Percentiles rank a stretch among this genome's conserved stretches.
These are phyloP conservation scores for Penicillium hesseltinei DNA, from an alignment of 2,329 filamentous ascomycete genomes.

Conservation along the genomic window DNA sequence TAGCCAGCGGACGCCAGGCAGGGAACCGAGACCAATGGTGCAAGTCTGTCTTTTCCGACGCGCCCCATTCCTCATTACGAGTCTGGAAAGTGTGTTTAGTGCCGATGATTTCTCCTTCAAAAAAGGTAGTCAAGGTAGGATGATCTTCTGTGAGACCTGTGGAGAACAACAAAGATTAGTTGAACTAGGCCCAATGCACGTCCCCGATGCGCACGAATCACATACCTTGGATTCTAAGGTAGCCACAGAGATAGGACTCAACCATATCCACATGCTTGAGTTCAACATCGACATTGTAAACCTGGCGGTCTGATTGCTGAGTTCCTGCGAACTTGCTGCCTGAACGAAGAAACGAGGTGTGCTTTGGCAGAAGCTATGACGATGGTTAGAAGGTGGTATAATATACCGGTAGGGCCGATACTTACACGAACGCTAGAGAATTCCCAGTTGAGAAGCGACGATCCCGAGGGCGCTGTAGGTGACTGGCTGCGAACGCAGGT, in stretches of 20 bases:
- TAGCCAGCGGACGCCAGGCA: constrained; percentile 75
- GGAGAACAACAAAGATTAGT: constrained; percentile 10
- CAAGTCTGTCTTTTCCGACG: constrained; percentile 84
- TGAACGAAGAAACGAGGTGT: constrained; percentile 80
- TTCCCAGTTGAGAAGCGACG: constrained; percentile 53
- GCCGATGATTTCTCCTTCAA: constrained; percentile 97
- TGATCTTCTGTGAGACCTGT: constrained; percentile 90
- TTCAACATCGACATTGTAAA: constrained; percentile 94
- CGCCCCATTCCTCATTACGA: constrained; percentile 85
- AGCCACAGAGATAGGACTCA: constrained; percentile 92
- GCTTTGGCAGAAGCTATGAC: constrained; percentile 67
- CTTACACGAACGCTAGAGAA: constrained; percentile 57
- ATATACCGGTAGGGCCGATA: constrained; percentile 8
- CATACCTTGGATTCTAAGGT: constrained; percentile 87
- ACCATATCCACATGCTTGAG: constrained; percentile 94
- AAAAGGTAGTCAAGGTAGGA: constrained; percentile 95
- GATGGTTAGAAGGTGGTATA: constrained; percentile 16
- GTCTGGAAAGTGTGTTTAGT: constrained; percentile 93
- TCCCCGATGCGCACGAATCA: constrained; percentile 8
- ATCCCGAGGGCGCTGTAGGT: constrained; percentile 34
- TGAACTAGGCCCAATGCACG: constrained; percentile 1
- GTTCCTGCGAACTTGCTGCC: constrained; percentile 87
- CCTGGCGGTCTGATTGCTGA: constrained; percentile 87
- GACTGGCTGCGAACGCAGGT: constrained; percentile 29
- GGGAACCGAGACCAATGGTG: constrained; percentile 91